Base-by-base conservation (phyloP, 2,329 filamentous ascomycete genomes). In the Aureobasidium sp. region DNA sequence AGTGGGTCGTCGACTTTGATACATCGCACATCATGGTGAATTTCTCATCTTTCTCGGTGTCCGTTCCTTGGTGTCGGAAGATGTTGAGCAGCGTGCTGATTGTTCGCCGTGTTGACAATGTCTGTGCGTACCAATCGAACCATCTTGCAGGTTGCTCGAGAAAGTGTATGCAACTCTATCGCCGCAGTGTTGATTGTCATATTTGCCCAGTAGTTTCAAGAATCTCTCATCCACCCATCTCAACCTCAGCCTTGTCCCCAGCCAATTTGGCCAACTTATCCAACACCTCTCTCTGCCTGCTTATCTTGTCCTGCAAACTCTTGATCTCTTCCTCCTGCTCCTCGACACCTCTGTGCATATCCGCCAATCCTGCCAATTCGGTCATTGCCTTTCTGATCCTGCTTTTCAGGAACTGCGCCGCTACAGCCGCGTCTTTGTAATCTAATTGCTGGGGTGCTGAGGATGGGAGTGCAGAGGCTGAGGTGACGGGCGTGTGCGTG, bases 351-450 rank as follows among this genome's bases (percentile, higher is more conserved):
- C 86, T 77, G 16, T 80, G 73, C 65, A 91, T 80, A 69, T 90
- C 87, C 8, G 85, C 85, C 60, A 93, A 68, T 24, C 74, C 72
- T 63, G 77, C 75, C 49, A 90, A 74, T 60, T 83, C 79, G 29
- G 75, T 77, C 45, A 86, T 78, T 45, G 90, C 90, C 60, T 84
- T 85, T 67, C 66, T 56, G 55, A 97, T 79, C 69, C 88, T 88
- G 69, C 90, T 84, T 69, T 88, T 90, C 53, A 66, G 57, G 62
- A 96, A 76, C 30, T 80, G 86, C 1, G 88, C 86, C 30, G 88
- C 88, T 2, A 83, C 79, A 2, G 86, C 82, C 14, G 97, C 79
- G 61, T 95, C 86, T 67, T 95, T 94, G 57, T 80, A 75, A 56
- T 83, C 77, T 40, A 84, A 70, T 16, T 38, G 22, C 6, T 45